These are phyloP conservation scores for Taphrina populina DNA, from an alignment of 1,139 yeast genomes.

Conservation along the genomic window DNA sequence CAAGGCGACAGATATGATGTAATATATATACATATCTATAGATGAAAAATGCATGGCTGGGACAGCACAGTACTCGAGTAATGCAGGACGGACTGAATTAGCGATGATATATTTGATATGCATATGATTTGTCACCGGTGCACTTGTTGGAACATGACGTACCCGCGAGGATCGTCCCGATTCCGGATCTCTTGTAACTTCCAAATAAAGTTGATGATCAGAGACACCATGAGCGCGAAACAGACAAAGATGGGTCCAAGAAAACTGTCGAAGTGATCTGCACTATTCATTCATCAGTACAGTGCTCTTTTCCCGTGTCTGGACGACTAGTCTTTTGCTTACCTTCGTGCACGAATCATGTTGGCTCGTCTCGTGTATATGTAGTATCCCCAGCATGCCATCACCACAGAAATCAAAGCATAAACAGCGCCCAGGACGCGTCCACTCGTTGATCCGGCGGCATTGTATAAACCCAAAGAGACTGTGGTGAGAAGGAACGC, in stretches of 20 bases:
- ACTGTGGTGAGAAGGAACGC: constrained; percentile 83
- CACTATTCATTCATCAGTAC: constrained; percentile 47
- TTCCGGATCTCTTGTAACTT: constrained; percentile 22
- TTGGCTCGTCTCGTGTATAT: constrained; percentile 69
- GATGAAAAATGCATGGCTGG: no score
- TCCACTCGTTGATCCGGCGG: constrained; percentile 47
- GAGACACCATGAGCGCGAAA: constrained; percentile 62
- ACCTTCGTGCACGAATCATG: constrained; percentile 67
- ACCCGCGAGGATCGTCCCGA: not conserved
- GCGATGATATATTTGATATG: no score
- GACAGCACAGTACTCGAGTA: no score
- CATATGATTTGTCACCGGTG: not conserved
- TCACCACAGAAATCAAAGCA: constrained; percentile 74
- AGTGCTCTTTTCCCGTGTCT: not conserved
- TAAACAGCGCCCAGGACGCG: constrained; percentile 68
- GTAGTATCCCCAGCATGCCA: constrained; percentile 86
- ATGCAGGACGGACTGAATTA: no score
- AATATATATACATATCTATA: no score
- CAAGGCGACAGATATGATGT: no score
- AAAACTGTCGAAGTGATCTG: constrained; percentile 82
- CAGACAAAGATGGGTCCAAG: constrained; percentile 84
- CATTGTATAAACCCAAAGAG: constrained; percentile 77
- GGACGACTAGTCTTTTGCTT: not conserved
- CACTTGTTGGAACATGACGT: constrained; percentile 9
- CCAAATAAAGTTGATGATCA: constrained; percentile 58